A percentile compares a stretch with the other conserved stretches of the same genome.
Conservation (phyloP, 225 moss, liverwort and hornwort species). For the Pseudisothecium myosuroides region DNA sequence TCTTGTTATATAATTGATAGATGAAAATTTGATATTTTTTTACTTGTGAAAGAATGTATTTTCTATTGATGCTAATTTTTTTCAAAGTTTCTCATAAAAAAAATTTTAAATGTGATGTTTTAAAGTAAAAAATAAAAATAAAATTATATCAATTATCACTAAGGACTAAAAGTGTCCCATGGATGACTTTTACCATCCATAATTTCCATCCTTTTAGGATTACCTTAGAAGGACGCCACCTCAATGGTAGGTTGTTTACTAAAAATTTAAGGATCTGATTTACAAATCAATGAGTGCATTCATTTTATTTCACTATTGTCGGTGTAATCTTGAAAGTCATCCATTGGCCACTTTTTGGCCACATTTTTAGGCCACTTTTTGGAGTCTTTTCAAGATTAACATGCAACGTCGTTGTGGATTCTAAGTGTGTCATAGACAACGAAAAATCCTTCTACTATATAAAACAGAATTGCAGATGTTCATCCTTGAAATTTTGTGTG, state of each 20-base stretch:
- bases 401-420: neutral
- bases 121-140: neutral
- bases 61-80: neutral
- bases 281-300: neutral
- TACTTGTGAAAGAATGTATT: neutral
- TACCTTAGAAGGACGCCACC: accelerated
- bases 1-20: neutral
- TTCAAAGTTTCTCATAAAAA: neutral
- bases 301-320: too few relatives aligned
- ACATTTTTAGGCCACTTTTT: neutral
- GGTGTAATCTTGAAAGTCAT: neutral
- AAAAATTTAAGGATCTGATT: neutral
- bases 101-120: too few relatives aligned
- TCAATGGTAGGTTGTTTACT: too few relatives aligned
- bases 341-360: accelerated
- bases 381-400: neutral
- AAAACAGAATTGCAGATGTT: too few relatives aligned
- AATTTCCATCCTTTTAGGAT: too few relatives aligned
- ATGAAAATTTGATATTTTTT: neutral
- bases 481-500: too few relatives aligned
- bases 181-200: neutral
- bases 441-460: too few relatives aligned
- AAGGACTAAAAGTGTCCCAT: neutral
- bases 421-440: neutral
- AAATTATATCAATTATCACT: neutral